Conservation (phyloP, 352 stramenopile genomes). For the Aphanomyces stellatus region DNA sequence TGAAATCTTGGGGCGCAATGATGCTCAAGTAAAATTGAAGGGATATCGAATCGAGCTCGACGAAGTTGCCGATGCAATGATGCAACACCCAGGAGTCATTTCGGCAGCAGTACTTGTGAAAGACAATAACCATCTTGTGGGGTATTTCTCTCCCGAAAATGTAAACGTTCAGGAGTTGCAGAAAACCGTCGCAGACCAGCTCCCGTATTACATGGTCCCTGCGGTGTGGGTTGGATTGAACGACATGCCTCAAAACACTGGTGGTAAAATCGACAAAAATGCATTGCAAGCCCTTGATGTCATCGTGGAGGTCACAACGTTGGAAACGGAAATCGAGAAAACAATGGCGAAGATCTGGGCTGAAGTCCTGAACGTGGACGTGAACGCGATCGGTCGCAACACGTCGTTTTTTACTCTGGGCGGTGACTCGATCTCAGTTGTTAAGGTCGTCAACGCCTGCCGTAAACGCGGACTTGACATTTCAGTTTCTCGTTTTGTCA, state of each 20-base stretch:
- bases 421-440: constrained; percentile 30
- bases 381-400: constrained; percentile 38
- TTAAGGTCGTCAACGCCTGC: background rate
- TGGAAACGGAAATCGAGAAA: constrained; percentile 50
- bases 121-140: constrained; percentile 88
- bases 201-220: constrained; percentile 78
- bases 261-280: constrained; percentile 86
- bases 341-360: constrained; percentile 53
- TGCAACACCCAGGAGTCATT: constrained; percentile 72
- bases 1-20: constrained; percentile 88
- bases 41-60: constrained; percentile 92
- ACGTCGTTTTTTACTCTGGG: constrained; percentile 76
- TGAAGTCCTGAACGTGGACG: constrained; percentile 55
- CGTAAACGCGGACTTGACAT: background rate
- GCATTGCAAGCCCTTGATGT: constrained; percentile 78
- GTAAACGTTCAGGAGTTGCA: constrained; percentile 59
- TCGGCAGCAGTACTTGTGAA: constrained; percentile 86
- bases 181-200: constrained; percentile 60
- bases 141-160: constrained; percentile 82
- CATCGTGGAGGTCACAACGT: constrained; percentile 28
- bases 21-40: constrained; percentile 95
- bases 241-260: constrained; percentile 78
- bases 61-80: constrained; percentile 85
- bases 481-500: background rate
- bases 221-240: constrained; percentile 73